These are phyloP conservation scores for Heritiera fomes DNA, from an alignment of 345 rosid species.

Conservation along the genomic window DNA sequence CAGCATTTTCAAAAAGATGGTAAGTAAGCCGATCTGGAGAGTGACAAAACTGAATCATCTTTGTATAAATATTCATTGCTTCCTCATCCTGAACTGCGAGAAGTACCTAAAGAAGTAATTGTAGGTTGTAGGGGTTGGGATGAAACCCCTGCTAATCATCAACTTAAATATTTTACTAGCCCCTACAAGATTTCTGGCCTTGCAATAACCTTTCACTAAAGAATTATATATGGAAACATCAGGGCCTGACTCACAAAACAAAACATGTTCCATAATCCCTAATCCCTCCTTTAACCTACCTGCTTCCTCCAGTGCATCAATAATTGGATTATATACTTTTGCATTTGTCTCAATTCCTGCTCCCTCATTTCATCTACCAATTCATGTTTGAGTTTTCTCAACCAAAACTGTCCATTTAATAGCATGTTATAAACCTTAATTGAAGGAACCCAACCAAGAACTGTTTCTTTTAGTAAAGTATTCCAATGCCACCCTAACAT, in stretches of 20 bases:
- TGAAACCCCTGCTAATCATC: conserved; percentile 68
- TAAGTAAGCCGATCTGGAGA: conserved; percentile 65
- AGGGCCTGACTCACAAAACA: conserved; percentile 67
- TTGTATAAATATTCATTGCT: conserved; percentile 72
- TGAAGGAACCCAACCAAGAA: conserved; percentile 55
- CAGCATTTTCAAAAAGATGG: conserved; percentile 71
- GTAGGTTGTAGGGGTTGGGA: conserved; percentile 73
- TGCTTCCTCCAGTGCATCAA: conserved; percentile 77
- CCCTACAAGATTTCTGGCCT: conserved; percentile 65
- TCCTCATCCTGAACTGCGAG: conserved; percentile 58
- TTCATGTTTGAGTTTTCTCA: conserved; percentile 59
- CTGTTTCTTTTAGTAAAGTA: conserved; percentile 42
- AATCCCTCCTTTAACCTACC: conserved; percentile 69
- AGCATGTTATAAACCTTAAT: conserved; percentile 63
- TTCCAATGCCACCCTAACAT: conserved; percentile 55
- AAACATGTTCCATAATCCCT: conserved; percentile 69
- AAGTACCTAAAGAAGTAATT: conserved; percentile 77
- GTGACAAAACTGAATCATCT: conserved; percentile 76
- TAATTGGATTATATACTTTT: conserved; percentile 63
- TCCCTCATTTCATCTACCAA: conserved; percentile 66
- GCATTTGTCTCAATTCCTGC: conserved; percentile 60
- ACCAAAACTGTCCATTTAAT: conserved; percentile 81
- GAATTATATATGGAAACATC: conserved; percentile 76
- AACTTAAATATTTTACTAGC: conserved; percentile 71
- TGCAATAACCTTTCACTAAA: conserved; percentile 72